Percentiles rank a stretch among this genome's conserved stretches.
phyloP scores from a whole-genome alignment of 805 yeast genomes.

The Ogataea allantospora region DNA sequence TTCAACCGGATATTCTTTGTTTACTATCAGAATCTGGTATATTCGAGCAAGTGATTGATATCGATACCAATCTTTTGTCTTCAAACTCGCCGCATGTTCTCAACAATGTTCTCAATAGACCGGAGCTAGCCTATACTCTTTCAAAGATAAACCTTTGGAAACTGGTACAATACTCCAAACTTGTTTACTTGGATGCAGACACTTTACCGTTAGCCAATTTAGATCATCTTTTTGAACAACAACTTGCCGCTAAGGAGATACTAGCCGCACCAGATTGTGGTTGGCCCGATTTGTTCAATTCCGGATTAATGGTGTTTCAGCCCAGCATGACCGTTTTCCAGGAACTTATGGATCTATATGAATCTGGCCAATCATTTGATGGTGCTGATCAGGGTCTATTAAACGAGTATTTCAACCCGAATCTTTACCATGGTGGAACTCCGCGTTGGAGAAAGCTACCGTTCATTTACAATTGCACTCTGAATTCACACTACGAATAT shows the following conservation, averaged over 20 bases:
- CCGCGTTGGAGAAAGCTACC: slow-evolving; percentile 68
- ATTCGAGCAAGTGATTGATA: slow-evolving; percentile 22
- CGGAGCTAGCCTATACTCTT: slow-evolving; percentile 37
- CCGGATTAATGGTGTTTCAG: slow-evolving; percentile 65
- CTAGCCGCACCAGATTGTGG: slow-evolving; percentile 79
- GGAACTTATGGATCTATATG: slow-evolving; percentile 37
- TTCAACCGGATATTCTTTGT: slow-evolving; percentile 16
- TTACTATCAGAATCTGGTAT: slow-evolving; percentile 13
- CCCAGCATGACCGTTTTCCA: slow-evolving; percentile 48
- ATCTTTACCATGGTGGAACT: slow-evolving; percentile 15
- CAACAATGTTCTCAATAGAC: slow-evolving; percentile 25
- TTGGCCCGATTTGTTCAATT: slow-evolving; percentile 88
- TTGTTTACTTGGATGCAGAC: slow-evolving; percentile 67
- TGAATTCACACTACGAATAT: slow-evolving; percentile 34
- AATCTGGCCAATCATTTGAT: slow-evolving; percentile 50
- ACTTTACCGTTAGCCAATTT: slow-evolving; percentile 39
- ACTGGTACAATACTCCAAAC: slow-evolving; percentile 38
- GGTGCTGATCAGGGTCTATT: slow-evolving; percentile 84
- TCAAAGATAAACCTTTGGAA: slow-evolving; percentile 60
- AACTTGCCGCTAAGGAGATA: slow-evolving; percentile 29
- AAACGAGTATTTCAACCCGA: not conserved
- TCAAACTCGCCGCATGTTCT: slow-evolving; percentile 23
- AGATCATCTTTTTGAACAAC: slow-evolving; percentile 29
- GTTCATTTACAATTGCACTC: slow-evolving; percentile 81
- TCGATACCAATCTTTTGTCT: slow-evolving; percentile 23